Evolutionary conservation across 2,329 filamentous ascomycete species (phyloP), one percentile per base, ranked within the genome.

Genomic region (Stemphylium vesicarium): DNA sequence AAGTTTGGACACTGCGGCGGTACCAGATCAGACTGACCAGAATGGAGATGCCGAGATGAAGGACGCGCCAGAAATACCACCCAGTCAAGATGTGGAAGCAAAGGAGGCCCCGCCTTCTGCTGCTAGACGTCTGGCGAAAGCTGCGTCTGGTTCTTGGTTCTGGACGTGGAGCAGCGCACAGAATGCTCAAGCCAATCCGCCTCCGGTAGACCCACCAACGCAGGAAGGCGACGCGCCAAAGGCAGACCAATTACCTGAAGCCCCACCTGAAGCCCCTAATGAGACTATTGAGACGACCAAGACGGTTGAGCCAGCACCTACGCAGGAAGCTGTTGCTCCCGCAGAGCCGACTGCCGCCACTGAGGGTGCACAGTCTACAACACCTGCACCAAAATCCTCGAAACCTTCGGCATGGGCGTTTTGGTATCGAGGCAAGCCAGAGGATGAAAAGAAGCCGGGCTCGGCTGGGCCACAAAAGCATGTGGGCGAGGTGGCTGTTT

Each of bases 331-430:
- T 11, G 4, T 52, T 11, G 13, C 46, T 13, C 6, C 56, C 13
- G 32, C 49, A 4, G 59, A 60, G 8, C 36, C 52, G 4, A 48
- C 57, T n/a, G 56, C 50, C 9, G 49, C 61, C 16, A 38, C 43
- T 9, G 56, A 66, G 18, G 42, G 41, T 18, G 16, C 40, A 18
- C 43, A 49, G 16, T 37, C 53, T 12, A 59, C 50, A 35, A 60
- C 46, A 42, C 31, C 43, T 7, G 3, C 63, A 2, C 74, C 77
- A 1, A 75, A 78, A 5, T 78, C 83, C 59, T 66, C 74, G 66
- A 82, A 62, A 64, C 77, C 59, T 72, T 89, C 89, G 0, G 90
- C 88, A 0, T 94, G 90, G 90, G 90, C 88, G 0, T 93, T 94
- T 62, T 94, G 90, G 90, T 91, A 88, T 12, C 84, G 82, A 40